phyloP scores from a whole-genome alignment of 345 rosid species.

The Camelina laxa region DNA sequence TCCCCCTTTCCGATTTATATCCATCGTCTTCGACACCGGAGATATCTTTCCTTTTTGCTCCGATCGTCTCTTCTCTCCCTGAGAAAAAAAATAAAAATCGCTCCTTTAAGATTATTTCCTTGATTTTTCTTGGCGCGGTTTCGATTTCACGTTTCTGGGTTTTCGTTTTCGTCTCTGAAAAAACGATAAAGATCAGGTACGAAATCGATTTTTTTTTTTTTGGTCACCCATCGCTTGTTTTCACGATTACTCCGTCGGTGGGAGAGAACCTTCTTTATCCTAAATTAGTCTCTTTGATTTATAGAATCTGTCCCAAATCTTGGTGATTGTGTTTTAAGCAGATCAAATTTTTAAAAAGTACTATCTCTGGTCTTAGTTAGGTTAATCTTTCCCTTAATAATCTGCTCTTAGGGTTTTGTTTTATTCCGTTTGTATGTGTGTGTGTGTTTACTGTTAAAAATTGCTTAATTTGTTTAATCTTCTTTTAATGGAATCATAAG shows the following conservation, averaged over 20 bases:
- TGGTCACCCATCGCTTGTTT: constrained; percentile 26
- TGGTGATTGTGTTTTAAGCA: constrained; percentile 7
- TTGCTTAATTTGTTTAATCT: constrained; percentile 18
- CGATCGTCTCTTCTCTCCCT: constrained; percentile 16
- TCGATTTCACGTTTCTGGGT: constrained; percentile 48
- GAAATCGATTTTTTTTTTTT: constrained; percentile 40
- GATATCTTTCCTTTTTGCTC: background rate
- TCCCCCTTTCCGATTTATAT: background rate
- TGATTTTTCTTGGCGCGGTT: constrained; percentile 43
- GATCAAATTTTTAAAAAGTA: background rate
- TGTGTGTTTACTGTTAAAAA: constrained; percentile 5
- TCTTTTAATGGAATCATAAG: constrained; percentile 11
- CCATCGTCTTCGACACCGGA: constrained; percentile 15
- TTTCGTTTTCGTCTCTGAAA: constrained; percentile 34
- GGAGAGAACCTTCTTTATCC: constrained; percentile 10
- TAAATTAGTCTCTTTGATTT: constrained; percentile 39
- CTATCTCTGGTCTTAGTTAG: constrained; percentile 6
- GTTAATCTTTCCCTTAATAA: constrained; percentile 17
- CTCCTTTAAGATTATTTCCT: constrained; percentile 28
- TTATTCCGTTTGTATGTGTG: background rate
- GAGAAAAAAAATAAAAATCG: constrained; percentile 24
- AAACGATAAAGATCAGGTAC: constrained; percentile 43
- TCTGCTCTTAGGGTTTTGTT: constrained; percentile 33
- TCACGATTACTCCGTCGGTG: constrained; percentile 18
- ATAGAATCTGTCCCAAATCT: constrained; percentile 28